Evolutionary conservation across 2,329 filamentous ascomycete species (phyloP).

Genomic region (Ascochyta clinopodiicola): DNA sequence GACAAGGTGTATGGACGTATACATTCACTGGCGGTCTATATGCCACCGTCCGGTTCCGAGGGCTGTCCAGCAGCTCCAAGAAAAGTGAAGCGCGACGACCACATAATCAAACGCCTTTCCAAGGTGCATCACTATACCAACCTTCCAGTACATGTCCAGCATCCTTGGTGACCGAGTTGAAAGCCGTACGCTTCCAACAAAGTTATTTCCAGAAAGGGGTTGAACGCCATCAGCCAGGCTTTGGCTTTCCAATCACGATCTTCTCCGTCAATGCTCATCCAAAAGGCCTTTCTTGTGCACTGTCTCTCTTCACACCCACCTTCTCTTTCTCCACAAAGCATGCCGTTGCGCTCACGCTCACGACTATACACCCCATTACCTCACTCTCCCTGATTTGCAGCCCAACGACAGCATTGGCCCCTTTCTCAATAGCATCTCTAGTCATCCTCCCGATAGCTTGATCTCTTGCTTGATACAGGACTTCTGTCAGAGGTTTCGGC

Average conservation of each 20-base stretch:
- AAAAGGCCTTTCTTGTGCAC: slow-evolving; percentile 30
- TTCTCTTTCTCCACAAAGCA: slow-evolving; percentile 39
- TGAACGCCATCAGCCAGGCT: too few species aligned
- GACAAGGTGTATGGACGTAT: neutral
- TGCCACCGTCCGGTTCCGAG: neutral
- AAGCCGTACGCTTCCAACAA: neutral
- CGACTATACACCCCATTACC: slow-evolving; percentile 42
- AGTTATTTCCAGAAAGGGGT: neutral
- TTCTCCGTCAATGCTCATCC: neutral
- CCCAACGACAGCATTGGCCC: slow-evolving; percentile 43
- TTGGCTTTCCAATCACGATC: neutral
- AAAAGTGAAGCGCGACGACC: neutral
- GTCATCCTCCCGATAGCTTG: slow-evolving; percentile 45
- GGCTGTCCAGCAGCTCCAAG: slow-evolving; percentile 1
- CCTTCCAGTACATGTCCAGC: neutral
- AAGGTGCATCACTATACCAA: too few species aligned
- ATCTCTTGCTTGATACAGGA: slow-evolving; percentile 43
- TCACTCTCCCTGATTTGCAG: slow-evolving; percentile 42
- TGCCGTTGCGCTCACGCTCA: slow-evolving; percentile 43
- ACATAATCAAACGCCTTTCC: neutral
- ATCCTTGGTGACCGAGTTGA: neutral
- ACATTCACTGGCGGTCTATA: neutral
- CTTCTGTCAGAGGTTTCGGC: slow-evolving; percentile 39
- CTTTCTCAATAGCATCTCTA: slow-evolving; percentile 39
- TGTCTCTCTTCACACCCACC: slow-evolving; percentile 25